Percentiles rank a stretch among this genome's conserved stretches.
Conservation (phyloP, 2,329 filamentous ascomycete species). For the Apiospora phragmitis region DNA sequence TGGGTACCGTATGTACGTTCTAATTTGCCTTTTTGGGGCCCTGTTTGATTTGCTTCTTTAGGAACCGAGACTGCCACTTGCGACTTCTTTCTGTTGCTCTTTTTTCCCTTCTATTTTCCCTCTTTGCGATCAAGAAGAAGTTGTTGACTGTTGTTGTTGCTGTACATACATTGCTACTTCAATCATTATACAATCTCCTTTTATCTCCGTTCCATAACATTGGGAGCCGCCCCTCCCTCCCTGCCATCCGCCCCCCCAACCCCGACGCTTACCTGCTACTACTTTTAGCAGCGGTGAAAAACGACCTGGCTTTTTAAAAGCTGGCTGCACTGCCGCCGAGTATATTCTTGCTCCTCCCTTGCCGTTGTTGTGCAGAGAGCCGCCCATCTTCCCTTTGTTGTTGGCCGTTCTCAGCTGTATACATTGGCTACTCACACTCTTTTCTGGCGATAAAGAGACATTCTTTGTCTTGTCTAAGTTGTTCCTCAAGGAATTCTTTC, state of each 20-base stretch:
- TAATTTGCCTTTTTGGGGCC: slow-evolving; percentile 32
- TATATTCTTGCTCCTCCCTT: slow-evolving; percentile 7
- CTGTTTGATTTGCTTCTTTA: slow-evolving; percentile 30
- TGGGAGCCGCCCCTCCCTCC: slow-evolving; percentile 2
- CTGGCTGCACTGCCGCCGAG: background rate
- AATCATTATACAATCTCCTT: slow-evolving; percentile 9
- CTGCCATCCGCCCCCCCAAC: background rate
- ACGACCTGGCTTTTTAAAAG: background rate
- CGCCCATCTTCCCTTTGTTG: slow-evolving; percentile 3
- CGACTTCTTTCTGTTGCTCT: slow-evolving; percentile 6
- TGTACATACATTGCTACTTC: slow-evolving; percentile 9
- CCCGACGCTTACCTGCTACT: background rate
- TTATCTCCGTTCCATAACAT: slow-evolving; percentile 6
- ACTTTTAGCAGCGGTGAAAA: slow-evolving; percentile 7
- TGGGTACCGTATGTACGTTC: slow-evolving; percentile 25
- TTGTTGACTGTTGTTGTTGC: slow-evolving; percentile 2
- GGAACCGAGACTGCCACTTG: slow-evolving; percentile 15
- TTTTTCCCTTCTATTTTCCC: slow-evolving; percentile 1
- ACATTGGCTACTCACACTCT: background rate
- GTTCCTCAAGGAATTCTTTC: slow-evolving; percentile 8
- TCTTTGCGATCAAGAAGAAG: slow-evolving; percentile 8
- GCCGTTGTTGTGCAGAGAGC: background rate
- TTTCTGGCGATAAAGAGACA: background rate
- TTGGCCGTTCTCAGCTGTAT: slow-evolving; percentile 4
- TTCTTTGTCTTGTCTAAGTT: slow-evolving; percentile 9